Percentiles rank a stretch among this genome's conserved stretches.
phyloP scores from a whole-genome alignment of 352 stramenopile genomes.

The Pythium brachiatum region DNA sequence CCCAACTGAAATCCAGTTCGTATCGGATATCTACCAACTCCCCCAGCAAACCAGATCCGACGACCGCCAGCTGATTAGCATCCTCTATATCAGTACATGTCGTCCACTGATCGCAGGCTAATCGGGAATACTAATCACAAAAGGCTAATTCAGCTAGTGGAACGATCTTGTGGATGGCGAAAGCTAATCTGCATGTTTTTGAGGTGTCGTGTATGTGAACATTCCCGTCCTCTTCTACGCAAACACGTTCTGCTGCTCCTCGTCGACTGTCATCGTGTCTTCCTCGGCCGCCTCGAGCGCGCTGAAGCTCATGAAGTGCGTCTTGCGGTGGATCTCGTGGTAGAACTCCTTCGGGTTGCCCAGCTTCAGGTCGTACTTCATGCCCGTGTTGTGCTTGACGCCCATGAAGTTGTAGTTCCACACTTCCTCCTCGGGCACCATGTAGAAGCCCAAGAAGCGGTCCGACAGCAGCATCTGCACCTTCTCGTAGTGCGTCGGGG shows the following conservation, averaged over 20 bases:
- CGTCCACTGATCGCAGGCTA: not conserved
- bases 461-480: slow-evolving; percentile 99
- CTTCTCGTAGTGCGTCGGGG: slow-evolving; percentile 97
- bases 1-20: slow-evolving; percentile 26
- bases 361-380: slow-evolving; percentile 98
- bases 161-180: not conserved
- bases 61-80: slow-evolving; percentile 1
- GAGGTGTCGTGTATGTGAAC: not conserved
- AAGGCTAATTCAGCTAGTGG: not conserved
- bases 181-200: not conserved
- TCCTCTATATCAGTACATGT: slow-evolving; percentile 6
- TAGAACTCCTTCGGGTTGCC: slow-evolving; percentile 99
- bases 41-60: slow-evolving; percentile 3
- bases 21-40: slow-evolving; percentile 13
- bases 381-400: slow-evolving; percentile 96
- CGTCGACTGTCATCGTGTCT: slow-evolving; percentile 82
- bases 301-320: slow-evolving; percentile 99
- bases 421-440: slow-evolving; percentile 97
- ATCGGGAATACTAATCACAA: too few species aligned
- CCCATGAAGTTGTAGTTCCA: slow-evolving; percentile 99
- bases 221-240: slow-evolving; percentile 22
- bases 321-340: slow-evolving; percentile 97
- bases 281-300: slow-evolving; percentile 95
- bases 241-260: slow-evolving; percentile 91
- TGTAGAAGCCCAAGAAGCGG: slow-evolving; percentile 99